Base-by-base conservation (phyloP, 768 basidiomycete species). In the Coprinopsis strossmayeri region DNA sequence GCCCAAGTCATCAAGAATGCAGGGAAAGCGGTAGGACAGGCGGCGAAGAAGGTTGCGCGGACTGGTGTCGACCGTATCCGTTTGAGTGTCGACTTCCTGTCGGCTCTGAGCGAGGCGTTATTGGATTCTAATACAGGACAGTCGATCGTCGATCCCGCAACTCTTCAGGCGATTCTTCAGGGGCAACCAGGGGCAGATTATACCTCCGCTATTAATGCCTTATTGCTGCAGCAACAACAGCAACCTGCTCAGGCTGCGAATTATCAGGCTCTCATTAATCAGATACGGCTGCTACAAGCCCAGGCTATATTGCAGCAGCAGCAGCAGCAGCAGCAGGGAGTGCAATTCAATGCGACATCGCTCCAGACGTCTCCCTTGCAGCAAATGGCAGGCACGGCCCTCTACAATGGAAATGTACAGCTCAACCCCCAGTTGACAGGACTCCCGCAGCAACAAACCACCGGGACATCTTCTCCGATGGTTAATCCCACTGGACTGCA, bases 171-270 rank as follows among this genome's bases (percentile, higher is more conserved):
- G 24, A 65, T 68, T 18, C 46, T 67, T 21, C 56, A 66, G 41
- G 64, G 61, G 1, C 51, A 54, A 20, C 63, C 62, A 3, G 49
- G 61, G 44, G 68, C 66, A 20, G 59, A 69, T 53, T 71, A 69
- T 51, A 57, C 58, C 25, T 59, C 45, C 0, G 61, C 68, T 3
- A 62, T 70, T 17, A 57, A 63, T 48, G 64, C 63, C 1, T 52
- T 70, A 38, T 32, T 59, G 24, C 55, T 59, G 15, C 64, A 65
- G 48, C 67, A 66, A 38, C 60, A 62, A 43, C 34, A 49, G 13
- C 53, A 62, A 15, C 55, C 56, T 15, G 37, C 40, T 17, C 9
- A 25, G 45, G 28, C 45, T 23, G 17, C 46, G 27, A 40, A 46
- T 9, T 52, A 52, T 28, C 40, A 43, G 21, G 45, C 30, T 10